These are phyloP conservation scores for Sesbania bispinosa DNA, from an alignment of 306 rosid genomes.

Conservation along the genomic window DNA sequence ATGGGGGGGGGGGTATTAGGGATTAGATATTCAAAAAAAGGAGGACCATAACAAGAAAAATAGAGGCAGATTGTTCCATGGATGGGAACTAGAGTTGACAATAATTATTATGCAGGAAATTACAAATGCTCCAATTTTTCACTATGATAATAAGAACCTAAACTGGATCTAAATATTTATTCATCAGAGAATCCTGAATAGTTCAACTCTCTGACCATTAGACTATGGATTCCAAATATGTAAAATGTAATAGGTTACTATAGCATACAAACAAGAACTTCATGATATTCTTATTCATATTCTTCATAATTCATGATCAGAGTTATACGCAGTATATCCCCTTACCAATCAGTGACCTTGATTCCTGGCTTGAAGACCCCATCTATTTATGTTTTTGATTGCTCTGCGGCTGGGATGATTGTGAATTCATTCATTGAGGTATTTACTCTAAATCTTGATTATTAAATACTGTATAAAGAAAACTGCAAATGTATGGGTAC, in stretches of 20 bases:
- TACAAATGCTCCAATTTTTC: neutral
- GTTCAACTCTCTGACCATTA: neutral
- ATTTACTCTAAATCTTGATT: slow-evolving; percentile 21
- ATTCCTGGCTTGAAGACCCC: slow-evolving; percentile 99
- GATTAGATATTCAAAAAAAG: neutral
- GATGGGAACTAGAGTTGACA: neutral
- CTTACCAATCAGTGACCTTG: slow-evolving; percentile 81
- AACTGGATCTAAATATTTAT: neutral
- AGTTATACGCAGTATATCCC: slow-evolving; percentile 98
- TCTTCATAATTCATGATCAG: slow-evolving; percentile 40
- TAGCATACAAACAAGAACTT: neutral
- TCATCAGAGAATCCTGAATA: slow-evolving; percentile 6
- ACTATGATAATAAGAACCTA: slow-evolving; percentile 1
- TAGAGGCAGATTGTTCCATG: slow-evolving; percentile 1
- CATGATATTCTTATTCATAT: slow-evolving; percentile 13
- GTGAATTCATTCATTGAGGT: slow-evolving; percentile 86
- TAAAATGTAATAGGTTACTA: neutral
- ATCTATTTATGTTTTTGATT: slow-evolving; percentile 94
- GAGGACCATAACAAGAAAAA: neutral
- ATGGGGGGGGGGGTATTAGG: slow-evolving; percentile 11
- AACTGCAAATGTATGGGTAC: slow-evolving; percentile 8
- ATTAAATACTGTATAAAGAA: neutral
- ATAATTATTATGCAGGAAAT: neutral
- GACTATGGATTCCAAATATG: neutral
- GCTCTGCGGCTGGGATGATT: slow-evolving; percentile 95